Percentiles rank a stretch among this genome's conserved stretches.
These are phyloP conservation scores for Graphilbum fragrans DNA, from an alignment of 2,329 filamentous ascomycete genomes.

Conservation along the genomic window DNA sequence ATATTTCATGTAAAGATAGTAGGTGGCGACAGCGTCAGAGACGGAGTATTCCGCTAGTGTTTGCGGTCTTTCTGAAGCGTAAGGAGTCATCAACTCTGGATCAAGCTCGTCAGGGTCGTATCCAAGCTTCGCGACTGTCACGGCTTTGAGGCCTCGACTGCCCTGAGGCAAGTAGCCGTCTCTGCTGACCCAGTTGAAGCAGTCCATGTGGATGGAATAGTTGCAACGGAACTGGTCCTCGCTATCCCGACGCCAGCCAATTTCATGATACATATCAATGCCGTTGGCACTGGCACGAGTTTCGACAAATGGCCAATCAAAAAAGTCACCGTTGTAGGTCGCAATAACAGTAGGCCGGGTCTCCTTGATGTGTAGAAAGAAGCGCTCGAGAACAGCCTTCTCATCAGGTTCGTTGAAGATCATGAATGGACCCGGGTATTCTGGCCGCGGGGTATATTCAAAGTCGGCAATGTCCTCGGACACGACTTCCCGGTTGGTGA, in stretches of 20 bases:
- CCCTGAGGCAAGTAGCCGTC: slow-evolving; percentile 96
- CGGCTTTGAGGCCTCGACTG: slow-evolving; percentile 91
- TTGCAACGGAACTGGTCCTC: slow-evolving; percentile 96
- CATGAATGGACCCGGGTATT: slow-evolving; percentile 91
- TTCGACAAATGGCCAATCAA: slow-evolving; percentile 99
- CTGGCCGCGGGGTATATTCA: slow-evolving; percentile 93
- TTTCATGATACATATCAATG: slow-evolving; percentile 98
- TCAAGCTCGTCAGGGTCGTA: slow-evolving; percentile 98
- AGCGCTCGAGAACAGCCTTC: slow-evolving; percentile 74
- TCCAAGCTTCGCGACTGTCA: slow-evolving; percentile 93
- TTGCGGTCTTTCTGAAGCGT: slow-evolving; percentile 81
- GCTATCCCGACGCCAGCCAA: slow-evolving; percentile 87
- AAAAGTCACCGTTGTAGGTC: slow-evolving; percentile 99
- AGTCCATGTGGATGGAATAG: slow-evolving; percentile 97
- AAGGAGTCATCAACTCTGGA: slow-evolving; percentile 91
- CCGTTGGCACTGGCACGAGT: slow-evolving; percentile 84
- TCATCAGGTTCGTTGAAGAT: slow-evolving; percentile 98
- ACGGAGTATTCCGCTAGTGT: slow-evolving; percentile 96
- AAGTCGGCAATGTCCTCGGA: slow-evolving; percentile 97
- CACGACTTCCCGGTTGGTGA: slow-evolving; percentile 95
- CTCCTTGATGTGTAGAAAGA: slow-evolving; percentile 93
- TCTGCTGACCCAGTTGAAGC: slow-evolving; percentile 97
- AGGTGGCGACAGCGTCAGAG: slow-evolving; percentile 95
- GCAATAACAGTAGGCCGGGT: slow-evolving; percentile 91
- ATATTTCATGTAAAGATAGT: slow-evolving; percentile 99